phyloP scores from a whole-genome alignment of 2,329 filamentous ascomycete genomes.

The Colletotrichum aenigma region DNA sequence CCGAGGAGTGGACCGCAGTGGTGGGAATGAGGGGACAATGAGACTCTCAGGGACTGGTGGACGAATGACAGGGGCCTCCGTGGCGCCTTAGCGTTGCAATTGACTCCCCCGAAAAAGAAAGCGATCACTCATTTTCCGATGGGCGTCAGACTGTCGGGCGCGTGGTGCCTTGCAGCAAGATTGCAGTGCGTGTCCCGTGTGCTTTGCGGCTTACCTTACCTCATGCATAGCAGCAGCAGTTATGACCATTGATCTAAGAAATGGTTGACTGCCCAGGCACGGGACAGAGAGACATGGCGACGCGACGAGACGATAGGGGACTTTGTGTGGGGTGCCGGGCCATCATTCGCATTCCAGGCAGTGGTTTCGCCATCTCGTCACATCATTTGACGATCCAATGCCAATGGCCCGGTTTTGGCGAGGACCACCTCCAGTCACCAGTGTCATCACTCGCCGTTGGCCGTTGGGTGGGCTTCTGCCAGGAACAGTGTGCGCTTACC shows the following conservation, averaged over 20 bases:
- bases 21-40: conserved; percentile 10
- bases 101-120: neutral
- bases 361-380: neutral
- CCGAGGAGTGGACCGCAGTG: neutral
- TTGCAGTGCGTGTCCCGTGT: neutral
- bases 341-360: conserved; percentile 1
- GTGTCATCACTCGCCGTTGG: neutral
- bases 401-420: neutral
- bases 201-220: neutral
- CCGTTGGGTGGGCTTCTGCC: conserved; percentile 5
- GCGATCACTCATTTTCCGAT: neutral
- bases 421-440: neutral
- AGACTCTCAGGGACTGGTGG: conserved; percentile 2
- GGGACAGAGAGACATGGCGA: neutral
- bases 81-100: conserved; percentile 5
- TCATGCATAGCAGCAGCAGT: neutral
- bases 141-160: neutral
- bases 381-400: neutral
- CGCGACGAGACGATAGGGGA: neutral
- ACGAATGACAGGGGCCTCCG: conserved; percentile 6
- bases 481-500: neutral
- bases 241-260: neutral
- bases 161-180: conserved; percentile 13
- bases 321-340: neutral
- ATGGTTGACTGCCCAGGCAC: neutral